phyloP scores from a whole-genome alignment of 108 stramenopile genomes.

The Pinguiococcus pyrenoidosus region DNA sequence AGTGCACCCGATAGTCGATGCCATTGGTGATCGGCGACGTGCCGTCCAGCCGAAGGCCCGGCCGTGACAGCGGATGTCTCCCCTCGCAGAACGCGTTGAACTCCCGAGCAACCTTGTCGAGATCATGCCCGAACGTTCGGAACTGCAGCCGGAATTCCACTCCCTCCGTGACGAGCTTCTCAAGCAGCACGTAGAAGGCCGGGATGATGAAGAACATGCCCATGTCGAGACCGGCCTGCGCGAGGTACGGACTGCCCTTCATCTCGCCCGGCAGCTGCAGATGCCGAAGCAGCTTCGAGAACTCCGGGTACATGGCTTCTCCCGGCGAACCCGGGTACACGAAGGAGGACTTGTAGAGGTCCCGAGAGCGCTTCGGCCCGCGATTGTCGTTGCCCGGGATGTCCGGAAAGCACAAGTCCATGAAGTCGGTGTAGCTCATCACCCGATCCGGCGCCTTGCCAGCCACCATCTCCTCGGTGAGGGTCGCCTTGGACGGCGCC shows the following conservation, averaged over 20 bases:
- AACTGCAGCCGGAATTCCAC: slow-evolving; percentile 7
- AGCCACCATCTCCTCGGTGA: no score
- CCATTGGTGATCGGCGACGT: no score
- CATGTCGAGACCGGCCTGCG: background rate
- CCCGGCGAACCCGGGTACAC: slow-evolving; percentile 1
- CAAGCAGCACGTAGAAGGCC: slow-evolving; percentile 1
- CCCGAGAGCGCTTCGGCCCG: background rate
- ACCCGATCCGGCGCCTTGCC: no score
- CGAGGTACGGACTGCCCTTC: background rate
- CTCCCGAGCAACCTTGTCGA: slow-evolving; percentile 2
- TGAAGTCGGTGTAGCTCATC: slow-evolving; percentile 2
- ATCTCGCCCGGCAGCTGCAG: background rate
- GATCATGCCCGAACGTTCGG: slow-evolving; percentile 15
- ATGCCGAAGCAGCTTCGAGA: background rate
- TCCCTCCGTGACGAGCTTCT: background rate
- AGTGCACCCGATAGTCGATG: no score
- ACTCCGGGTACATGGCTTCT: background rate
- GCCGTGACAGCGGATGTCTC: slow-evolving; percentile 7
- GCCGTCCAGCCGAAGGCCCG: no score
- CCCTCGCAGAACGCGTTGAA: slow-evolving; percentile 16
- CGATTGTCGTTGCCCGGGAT: slow-evolving; percentile 1
- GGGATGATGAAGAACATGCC: slow-evolving; percentile 9
- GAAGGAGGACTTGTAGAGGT: background rate
- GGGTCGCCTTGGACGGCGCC: no score
- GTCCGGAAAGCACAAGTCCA: background rate